Conservation (phyloP, 2,329 filamentous ascomycete species). For the Leptosphaerulina australis region DNA sequence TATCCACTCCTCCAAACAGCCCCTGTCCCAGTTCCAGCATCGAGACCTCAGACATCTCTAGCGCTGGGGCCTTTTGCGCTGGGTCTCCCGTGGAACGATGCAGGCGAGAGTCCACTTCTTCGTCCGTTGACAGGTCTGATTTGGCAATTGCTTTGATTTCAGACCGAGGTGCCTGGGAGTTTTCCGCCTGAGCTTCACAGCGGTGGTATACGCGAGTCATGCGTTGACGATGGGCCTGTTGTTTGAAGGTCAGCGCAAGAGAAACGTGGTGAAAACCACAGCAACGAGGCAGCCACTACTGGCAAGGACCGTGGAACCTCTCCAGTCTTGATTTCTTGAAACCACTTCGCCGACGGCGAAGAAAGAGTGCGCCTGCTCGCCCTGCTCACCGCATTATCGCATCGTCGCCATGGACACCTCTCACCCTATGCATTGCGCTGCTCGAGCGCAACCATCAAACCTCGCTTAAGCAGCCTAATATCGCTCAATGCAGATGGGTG, state of each 20-base stretch:
- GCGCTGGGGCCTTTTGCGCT: background rate
- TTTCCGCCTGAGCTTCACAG: too few relatives aligned
- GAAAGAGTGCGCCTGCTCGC: background rate
- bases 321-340: too few relatives aligned
- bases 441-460: background rate
- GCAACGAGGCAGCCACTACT: too few relatives aligned
- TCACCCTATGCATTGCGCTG: too few relatives aligned
- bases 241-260: background rate
- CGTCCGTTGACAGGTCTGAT: too few relatives aligned
- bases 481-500: slow-evolving; percentile 5
- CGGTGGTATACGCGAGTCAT: background rate
- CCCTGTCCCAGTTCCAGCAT: slow-evolving; percentile 8
- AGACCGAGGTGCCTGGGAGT: too few relatives aligned
- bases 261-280: background rate
- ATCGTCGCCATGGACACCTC: too few relatives aligned
- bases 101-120: too few relatives aligned
- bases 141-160: too few relatives aligned
- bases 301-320: too few relatives aligned
- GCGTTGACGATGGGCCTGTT: background rate
- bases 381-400: background rate
- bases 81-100: too few relatives aligned
- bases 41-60: slow-evolving; percentile 9
- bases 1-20: background rate
- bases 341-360: too few relatives aligned
- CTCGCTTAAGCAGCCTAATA: background rate